These are phyloP conservation scores for Fusarium hostae DNA, from an alignment of 2,329 filamentous ascomycete species.

Conservation along the genomic window DNA sequence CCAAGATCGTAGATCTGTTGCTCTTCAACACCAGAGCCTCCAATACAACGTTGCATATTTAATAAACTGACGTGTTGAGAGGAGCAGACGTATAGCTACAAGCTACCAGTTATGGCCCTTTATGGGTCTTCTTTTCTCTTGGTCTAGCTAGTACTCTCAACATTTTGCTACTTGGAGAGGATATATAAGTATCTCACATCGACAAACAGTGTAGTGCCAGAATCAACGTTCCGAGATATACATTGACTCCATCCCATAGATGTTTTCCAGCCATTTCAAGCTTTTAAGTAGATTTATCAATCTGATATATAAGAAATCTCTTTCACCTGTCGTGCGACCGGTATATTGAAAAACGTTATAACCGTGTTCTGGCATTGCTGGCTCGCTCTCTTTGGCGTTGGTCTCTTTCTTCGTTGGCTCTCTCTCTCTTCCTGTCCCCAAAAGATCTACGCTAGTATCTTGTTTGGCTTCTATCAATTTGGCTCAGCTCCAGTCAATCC, in stretches of 20 bases:
- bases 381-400: not conserved
- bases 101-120: not conserved
- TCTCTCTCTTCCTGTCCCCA: not conserved
- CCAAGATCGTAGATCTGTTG: not conserved
- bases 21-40: not conserved
- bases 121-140: not conserved
- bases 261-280: accelerated
- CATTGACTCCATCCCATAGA: not conserved
- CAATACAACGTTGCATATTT: too few relatives aligned
- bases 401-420: not conserved
- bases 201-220: not conserved
- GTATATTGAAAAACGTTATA: not conserved
- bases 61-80: accelerated
- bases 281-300: not conserved
- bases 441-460: too few relatives aligned
- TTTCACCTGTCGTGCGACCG: not conserved
- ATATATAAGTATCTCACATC: not conserved
- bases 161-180: not conserved
- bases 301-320: not conserved
- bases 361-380: not conserved
- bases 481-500: not conserved
- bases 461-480: too few relatives aligned
- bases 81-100: too few relatives aligned
- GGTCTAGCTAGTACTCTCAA: not conserved
- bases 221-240: accelerated